These are phyloP conservation scores for Puccinia triticina DNA, from an alignment of 1,284 basidiomycete genomes.

Conservation along the genomic window DNA sequence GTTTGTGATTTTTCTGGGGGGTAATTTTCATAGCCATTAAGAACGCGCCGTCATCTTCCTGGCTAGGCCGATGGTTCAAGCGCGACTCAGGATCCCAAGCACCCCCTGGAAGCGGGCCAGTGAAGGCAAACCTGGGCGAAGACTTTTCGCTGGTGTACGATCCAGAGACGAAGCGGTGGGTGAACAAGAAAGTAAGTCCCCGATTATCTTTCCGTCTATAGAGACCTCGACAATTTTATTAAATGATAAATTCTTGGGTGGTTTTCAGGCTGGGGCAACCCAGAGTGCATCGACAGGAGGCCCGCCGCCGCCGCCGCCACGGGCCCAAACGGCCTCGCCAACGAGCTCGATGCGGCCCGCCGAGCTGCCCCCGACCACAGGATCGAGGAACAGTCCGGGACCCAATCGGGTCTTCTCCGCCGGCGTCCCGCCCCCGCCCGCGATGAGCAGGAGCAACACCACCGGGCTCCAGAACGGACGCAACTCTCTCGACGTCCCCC, in stretches of 20 bases:
- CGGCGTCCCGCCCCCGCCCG: not conserved
- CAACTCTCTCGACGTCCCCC: not conserved
- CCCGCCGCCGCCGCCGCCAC: conserved; percentile 61
- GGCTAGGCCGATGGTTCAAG: conserved; percentile 73
- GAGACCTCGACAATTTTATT: not conserved
- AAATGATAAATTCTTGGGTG: not conserved
- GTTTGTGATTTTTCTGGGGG: not conserved
- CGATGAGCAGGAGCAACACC: conserved; percentile 1
- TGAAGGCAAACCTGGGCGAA: conserved; percentile 90
- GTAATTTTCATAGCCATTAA: conserved; percentile 53
- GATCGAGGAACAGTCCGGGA: not conserved
- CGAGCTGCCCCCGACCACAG: not conserved
- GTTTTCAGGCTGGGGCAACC: conserved; percentile 61
- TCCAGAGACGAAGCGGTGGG: conserved; percentile 90
- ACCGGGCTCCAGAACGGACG: not conserved
- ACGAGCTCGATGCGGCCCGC: conserved; percentile 60
- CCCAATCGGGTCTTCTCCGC: not conserved
- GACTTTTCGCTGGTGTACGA: conserved; percentile 91
- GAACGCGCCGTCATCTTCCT: conserved; percentile 61
- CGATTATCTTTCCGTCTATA: conserved; percentile 6
- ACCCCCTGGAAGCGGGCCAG: conserved; percentile 66
- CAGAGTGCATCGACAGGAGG: conserved; percentile 65
- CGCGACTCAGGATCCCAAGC: conserved; percentile 61
- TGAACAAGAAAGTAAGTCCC: conserved; percentile 80
- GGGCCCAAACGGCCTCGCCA: conserved; percentile 80